Evolutionary conservation across 2,329 filamentous ascomycete species (phyloP).

Genomic region (Corinectria fuckeliana): DNA sequence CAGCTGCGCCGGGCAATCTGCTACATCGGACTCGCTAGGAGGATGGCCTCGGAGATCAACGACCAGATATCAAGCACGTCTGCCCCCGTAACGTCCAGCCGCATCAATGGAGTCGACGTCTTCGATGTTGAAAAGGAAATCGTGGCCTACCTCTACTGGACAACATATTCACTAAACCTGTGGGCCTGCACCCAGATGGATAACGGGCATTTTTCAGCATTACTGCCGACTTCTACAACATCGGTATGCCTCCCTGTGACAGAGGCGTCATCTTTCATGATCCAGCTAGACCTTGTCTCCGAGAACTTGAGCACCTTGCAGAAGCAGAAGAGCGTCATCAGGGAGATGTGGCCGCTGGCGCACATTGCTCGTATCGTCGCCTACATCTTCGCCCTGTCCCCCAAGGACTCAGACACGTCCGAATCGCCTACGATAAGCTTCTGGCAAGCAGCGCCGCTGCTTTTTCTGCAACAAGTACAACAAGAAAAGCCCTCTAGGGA

Average conservation of each 20-base stretch:
- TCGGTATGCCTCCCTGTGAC: slow-evolving; percentile 40
- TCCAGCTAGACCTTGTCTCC: slow-evolving; percentile 44
- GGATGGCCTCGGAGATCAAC: slow-evolving; percentile 42
- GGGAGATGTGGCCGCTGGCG: slow-evolving; percentile 45
- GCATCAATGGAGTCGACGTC: slow-evolving; percentile 51
- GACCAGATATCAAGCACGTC: slow-evolving; percentile 38
- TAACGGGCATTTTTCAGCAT: slow-evolving; percentile 31
- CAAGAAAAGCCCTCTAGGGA: slow-evolving; percentile 29
- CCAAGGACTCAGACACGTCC: slow-evolving; percentile 21
- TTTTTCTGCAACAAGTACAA: slow-evolving; percentile 30
- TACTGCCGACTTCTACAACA: slow-evolving; percentile 33
- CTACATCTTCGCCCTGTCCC: slow-evolving; percentile 38
- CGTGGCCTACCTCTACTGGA: slow-evolving; percentile 48
- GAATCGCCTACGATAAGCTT: slow-evolving; percentile 24
- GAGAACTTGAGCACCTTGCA: slow-evolving; percentile 47
- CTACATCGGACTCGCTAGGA: slow-evolving; percentile 44
- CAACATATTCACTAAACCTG: slow-evolving; percentile 46
- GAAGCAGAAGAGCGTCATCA: slow-evolving; percentile 43
- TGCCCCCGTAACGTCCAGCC: slow-evolving; percentile 40
- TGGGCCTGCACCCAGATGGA: slow-evolving; percentile 48
- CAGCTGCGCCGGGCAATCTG: slow-evolving; percentile 44
- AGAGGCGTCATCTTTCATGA: slow-evolving; percentile 39
- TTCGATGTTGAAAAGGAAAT: slow-evolving; percentile 49
- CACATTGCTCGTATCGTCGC: slow-evolving; percentile 42
- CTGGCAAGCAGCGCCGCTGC: slow-evolving; percentile 32